Evolutionary conservation across 2,329 filamentous ascomycete species (phyloP), one percentile per base, ranked within the genome.

Genomic region (Fusarium abutilonis): DNA sequence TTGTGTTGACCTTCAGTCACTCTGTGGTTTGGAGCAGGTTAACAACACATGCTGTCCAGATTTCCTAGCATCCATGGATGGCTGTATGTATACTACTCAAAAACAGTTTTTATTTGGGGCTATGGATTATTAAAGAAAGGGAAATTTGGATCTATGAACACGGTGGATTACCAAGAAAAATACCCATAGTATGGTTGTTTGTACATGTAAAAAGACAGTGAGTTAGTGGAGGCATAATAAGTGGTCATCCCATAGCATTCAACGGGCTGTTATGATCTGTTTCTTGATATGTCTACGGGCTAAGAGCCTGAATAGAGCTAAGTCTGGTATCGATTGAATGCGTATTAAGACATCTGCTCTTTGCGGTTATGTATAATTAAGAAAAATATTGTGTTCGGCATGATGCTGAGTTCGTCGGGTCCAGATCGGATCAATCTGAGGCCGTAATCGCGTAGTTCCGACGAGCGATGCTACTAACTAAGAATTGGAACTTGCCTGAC

Each of bases 351-450:
- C 14, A 14, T 14, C 6, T 14, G 36, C 26, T 19, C 26, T 39
- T 34, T 49, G n/a, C 42, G 44, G 52, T 50, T 39, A 23, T 47
- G 21, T 17, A 32, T 40, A 17, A 35, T 38, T 40, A 50, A 60
- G 45, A 23, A 28, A 43, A 13, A 28, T 29, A 21, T 44, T 38
- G 40, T 21, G 21, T 51, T 67, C 53, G 53, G 56, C 19, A 40
- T 58, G 44, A 53, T 43, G 41, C 59, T 53, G 56, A 61, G 50
- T 45, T 14, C 17, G 42, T 57, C 59, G 50, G 61, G 61, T 52
- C 41, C 32, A 43, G 52, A 45, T 66, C 65, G 60, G 63, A 67
- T 60, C 56, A 58, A 54, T 56, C 53, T 60, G 53, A 47, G 34
- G 38, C 46, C 48, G 41, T 51, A 35, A 42, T 53, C 40, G 53